Base-by-base conservation (phyloP, 345 rosid genomes). In the Hibiscus tridactylites region DNA sequence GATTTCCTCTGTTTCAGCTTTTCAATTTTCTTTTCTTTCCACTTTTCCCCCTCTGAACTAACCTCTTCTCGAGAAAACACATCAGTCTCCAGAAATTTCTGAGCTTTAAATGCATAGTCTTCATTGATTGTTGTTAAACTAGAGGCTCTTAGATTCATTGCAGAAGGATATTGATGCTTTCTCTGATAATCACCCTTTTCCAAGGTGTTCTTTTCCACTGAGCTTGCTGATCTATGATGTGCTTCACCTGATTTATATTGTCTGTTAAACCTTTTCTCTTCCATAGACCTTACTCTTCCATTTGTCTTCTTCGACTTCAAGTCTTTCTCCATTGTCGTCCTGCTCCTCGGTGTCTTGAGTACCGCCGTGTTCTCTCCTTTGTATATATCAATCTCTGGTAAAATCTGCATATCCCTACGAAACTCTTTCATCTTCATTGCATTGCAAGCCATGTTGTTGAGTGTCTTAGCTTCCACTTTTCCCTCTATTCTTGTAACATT, bases 1-100 rank as follows among this genome's bases (percentile, higher is more conserved):
- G 95, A 87, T 79, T 86, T 94, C 76, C 98, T 88, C 79, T 80
- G 72, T 81, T 77, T 87, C 47, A 81, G 49, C 77, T 79, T 85
- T 60, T 29, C 64, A 60, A 29, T 29, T 29, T 29, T 16, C 24
- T 13, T 33, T 33, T 33, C 65, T 31, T 31, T 61, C 66, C 47
- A 35, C 47, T 16, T 62, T 62, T 3, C 26, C 47, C 15, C 44
- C 19, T 62, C 47, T 35, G 46, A 62, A 73, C 76, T 47, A 35
- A 76, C 58, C 44, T 74, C 72, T 66, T 81, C 70, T 52, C 19
- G 72, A 9, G 73, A 63, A 65, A 59, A 9, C 56, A 46, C 35
- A 13, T 17, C 7, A 11, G 24, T 61, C 54, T 61, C 74, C 2
- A 6, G 47, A 4, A 58, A 58, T 10, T 72, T 74, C 6, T 59